These are phyloP conservation scores for Tetragonia tetragonoides DNA, from an alignment of 148 eudicot genomes.

Conservation along the genomic window DNA sequence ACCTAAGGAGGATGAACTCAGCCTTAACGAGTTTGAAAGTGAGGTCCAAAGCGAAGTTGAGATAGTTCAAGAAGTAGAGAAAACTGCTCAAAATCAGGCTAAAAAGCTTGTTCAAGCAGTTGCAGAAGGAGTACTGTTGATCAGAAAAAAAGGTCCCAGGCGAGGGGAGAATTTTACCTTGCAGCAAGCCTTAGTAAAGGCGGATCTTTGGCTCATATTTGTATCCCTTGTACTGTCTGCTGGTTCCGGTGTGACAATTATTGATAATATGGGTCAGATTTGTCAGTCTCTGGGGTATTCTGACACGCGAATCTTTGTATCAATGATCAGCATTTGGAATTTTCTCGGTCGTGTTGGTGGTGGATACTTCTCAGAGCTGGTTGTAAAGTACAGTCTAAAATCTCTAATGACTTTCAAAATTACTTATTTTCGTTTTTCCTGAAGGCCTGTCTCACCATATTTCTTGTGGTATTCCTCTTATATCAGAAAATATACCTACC, in stretches of 20 bases:
- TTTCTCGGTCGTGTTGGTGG: constrained; percentile 77
- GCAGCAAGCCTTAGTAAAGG: constrained; percentile 45
- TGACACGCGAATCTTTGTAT: constrained; percentile 47
- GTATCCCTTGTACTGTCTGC: constrained; percentile 57
- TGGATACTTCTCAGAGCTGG: constrained; percentile 63
- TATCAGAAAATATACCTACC: constrained; percentile 52
- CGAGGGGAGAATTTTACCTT: constrained; percentile 59
- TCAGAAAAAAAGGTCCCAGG: constrained; percentile 46
- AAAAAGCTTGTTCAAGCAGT: constrained; percentile 51
- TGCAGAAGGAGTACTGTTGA: constrained; percentile 57
- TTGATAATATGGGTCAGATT: constrained; percentile 70
- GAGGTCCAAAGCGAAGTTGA: constrained; percentile 51
- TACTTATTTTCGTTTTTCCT: too few relatives aligned
- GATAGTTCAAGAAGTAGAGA: constrained; percentile 27
- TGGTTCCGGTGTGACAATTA: constrained; percentile 52
- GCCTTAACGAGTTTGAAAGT: constrained; percentile 43
- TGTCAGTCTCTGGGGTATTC: constrained; percentile 45
- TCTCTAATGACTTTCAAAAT: constrained; percentile 16
- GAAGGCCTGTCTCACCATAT: too few relatives aligned
- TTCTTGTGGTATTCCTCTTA: neutral
- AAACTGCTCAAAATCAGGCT: constrained; percentile 50
- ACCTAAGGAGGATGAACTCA: constrained; percentile 11
- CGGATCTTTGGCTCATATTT: constrained; percentile 81
- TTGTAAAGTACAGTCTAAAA: constrained; percentile 50
- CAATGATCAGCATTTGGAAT: constrained; percentile 68